Base-by-base conservation (phyloP, 2,329 filamentous ascomycete genomes). In the Beauveria sp. region DNA sequence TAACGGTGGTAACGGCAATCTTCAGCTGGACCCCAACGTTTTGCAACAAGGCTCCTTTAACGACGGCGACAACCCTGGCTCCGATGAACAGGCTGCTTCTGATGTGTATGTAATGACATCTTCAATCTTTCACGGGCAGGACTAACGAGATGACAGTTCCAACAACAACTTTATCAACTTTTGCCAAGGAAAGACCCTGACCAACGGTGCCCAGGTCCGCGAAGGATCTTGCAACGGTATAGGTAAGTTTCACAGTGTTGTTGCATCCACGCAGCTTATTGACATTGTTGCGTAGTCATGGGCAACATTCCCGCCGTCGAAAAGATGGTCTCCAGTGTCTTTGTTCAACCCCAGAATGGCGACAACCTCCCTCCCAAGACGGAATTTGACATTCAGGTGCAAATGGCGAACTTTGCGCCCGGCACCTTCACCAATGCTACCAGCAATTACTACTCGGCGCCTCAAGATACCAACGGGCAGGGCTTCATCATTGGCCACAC, bases 221-320 rank as follows among this genome's bases (percentile, higher is more conserved):
- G 71, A 66, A 5, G 85, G 85, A 22, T 88, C 85, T 41, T 88
- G 85, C 74, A 88, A 88, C 70, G 82, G 82, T 69, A 79, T 85
- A 65, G 73, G 81, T 82, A 77, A 71, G 80, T 77, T n/a, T 43
- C 44, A 12, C 10, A 7, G n/a, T 6, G 51, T 20, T 24, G 47
- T n/a, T 20, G 37, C 28, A 20, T 43, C 44, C 16, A n/a, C 10
- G 51, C 20, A 24, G 44, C 26, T 5, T 46, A 34, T 41, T 68
- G 55, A 65, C 46, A 59, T 4, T 16, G 37, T 6, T 30, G 30
- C n/a, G 58, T 56, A 83, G 80, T 76, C 52, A 85, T 86, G 83
- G 84, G 84, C 62, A 77, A 83, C 61, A 85, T 87, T 51, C 84
- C 84, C 5, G 68, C 77, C n/a, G 70, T 71, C 50, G 70, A 71